Evolutionary conservation across 495 filamentous ascomycete species (phyloP).

Genomic region (Arthonia radiata): DNA sequence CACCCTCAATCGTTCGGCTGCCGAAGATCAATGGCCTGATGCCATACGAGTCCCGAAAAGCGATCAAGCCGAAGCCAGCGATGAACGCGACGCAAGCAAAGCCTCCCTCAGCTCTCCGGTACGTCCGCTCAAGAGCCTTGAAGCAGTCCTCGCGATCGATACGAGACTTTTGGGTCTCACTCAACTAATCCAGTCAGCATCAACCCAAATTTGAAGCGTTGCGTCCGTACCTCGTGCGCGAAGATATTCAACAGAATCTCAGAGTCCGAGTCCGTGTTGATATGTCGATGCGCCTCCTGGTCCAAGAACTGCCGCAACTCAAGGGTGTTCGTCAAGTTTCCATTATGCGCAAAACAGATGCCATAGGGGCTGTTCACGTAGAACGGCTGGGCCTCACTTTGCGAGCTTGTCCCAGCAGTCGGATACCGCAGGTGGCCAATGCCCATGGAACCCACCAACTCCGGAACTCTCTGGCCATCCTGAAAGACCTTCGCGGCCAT

Average conservation of each 20-base stretch:
- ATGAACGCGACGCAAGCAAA: conserved; percentile 85
- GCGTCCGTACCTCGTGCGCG: too few species aligned
- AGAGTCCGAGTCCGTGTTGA: conserved; percentile 90
- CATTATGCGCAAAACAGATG: conserved; percentile 47
- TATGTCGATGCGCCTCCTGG: conserved; percentile 71
- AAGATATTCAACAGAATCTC: conserved; percentile 93
- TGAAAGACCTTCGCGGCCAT: conserved; percentile 76
- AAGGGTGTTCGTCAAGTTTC: conserved; percentile 84
- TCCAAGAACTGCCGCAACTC: conserved; percentile 61
- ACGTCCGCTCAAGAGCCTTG: conserved; percentile 46
- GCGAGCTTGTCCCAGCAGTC: conserved; percentile 67
- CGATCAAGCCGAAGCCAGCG: conserved; percentile 69
- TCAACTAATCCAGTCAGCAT: too few species aligned
- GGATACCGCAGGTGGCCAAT: conserved; percentile 78
- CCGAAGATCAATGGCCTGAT: conserved; percentile 80
- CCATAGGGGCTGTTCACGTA: conserved; percentile 88
- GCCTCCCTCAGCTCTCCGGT: conserved; percentile 53
- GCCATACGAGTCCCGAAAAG: conserved; percentile 71
- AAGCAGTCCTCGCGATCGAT: conserved; percentile 85
- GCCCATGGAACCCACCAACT: conserved; percentile 77
- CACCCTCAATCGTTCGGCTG: conserved; percentile 39
- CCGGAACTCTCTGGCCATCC: conserved; percentile 45
- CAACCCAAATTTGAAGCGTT: too few species aligned
- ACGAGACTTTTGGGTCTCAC: conserved; percentile 87
- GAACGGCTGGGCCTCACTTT: conserved; percentile 64